A percentile compares a stretch with the other conserved stretches of the same genome.
Conservation (phyloP, 352 stramenopile species). For the Phytophthora niederhauseri region DNA sequence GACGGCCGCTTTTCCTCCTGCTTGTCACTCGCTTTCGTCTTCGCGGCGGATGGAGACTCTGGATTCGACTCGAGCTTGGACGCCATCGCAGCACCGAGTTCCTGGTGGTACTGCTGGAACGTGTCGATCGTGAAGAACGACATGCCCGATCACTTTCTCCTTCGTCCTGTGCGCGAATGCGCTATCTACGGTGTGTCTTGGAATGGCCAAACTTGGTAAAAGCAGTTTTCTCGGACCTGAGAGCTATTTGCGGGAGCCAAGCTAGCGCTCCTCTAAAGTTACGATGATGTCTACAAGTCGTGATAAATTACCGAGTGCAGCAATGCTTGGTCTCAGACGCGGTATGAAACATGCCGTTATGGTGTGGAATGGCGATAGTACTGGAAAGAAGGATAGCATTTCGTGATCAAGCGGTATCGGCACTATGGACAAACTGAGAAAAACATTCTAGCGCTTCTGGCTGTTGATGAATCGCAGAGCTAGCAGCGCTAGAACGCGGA, state of each 20-base stretch:
- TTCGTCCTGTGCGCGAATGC: not conserved
- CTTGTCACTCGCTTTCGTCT: conserved; percentile 15
- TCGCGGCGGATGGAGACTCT: conserved; percentile 11
- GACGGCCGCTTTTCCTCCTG: conserved; percentile 19
- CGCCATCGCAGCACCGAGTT: conserved; percentile 15
- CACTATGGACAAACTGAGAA: not conserved
- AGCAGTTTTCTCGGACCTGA: not conserved
- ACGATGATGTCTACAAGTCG: too few species aligned
- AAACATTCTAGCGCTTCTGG: conserved; percentile 35
- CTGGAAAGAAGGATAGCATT: too few species aligned
- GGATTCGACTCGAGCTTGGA: conserved; percentile 25
- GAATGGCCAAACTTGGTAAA: conserved; percentile 8
- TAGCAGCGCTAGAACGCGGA: conserved; percentile 49
- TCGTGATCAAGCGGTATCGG: not conserved
- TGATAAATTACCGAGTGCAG: too few species aligned
- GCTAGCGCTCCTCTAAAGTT: too few species aligned
- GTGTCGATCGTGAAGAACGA: conserved; percentile 39
- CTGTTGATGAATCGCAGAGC: conserved; percentile 56
- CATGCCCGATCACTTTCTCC: conserved; percentile 11
- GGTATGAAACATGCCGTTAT: too few species aligned
- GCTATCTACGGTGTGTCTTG: not conserved
- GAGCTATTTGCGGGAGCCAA: not conserved
- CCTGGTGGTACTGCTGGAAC: conserved; percentile 37
- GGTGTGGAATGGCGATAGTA: too few species aligned
- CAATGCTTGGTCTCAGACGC: too few species aligned